Evolutionary conservation across 192 early-diverging fungal species (phyloP), one percentile per base, ranked within the genome.

Genomic region (Backusella sp.): DNA sequence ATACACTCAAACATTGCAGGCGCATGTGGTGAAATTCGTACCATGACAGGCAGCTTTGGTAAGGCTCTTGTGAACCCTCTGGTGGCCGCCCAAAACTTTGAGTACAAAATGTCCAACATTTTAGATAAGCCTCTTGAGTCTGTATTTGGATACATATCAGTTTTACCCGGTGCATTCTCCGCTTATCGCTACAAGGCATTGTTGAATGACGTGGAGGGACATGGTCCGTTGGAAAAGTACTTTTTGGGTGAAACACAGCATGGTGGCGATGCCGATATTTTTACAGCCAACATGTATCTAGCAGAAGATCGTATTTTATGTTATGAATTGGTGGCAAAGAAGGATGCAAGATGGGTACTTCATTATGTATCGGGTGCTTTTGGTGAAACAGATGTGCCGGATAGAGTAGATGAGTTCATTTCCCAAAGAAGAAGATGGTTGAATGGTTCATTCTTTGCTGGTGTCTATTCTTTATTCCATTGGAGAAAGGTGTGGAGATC

Each of bases 301-400:
- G 92, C 93, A 9, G 93, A 94, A 76, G 94, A 95, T 86, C 89
- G 93, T 80, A 94, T 95, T 73, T 80, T 95, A 35, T 95, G 94
- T 72, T 94, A 93, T 78, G 94, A 96, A 83, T 83, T 96, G 62
- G 91, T 95, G 12, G 88, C 94, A 41, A 96, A 96, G 78, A 82
- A 86, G 14, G 79, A 85, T 52, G 74, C 82, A 41, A 81, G 87
- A 41, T 96, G 93, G 92, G 74, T 90, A 8, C 84, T 96, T 17
- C 91, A 91, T 36, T 96, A 95, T 81, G 91, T 92, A 44, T 86
- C 85, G 32, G 79, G 79, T 12, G 90, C 94, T 8, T 86, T 86
- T 75, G 94, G 91, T 76, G 94, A 94, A 68, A 96, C 94, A 9
- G 94, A 96, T 89, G 94, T 95, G 21, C 94, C 94, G 4, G 83